Base-by-base conservation (phyloP, 2,329 filamentous ascomycete species). In the Hymenoscyphus infarciens region DNA sequence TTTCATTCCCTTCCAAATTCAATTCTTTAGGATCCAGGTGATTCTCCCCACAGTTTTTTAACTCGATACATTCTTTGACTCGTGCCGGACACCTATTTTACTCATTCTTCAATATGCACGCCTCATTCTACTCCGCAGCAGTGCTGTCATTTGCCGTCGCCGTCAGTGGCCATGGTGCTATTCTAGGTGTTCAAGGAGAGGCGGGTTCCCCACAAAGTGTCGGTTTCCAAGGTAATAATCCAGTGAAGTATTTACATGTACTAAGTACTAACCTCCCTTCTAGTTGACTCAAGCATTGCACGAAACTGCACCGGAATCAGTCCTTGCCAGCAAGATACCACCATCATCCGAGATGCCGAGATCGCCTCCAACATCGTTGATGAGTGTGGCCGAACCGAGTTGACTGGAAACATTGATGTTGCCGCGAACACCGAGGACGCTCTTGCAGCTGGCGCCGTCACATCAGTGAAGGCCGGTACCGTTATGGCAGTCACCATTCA, bases 321-420 rank as follows among this genome's bases (percentile, higher is more conserved):
- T 72, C 86, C 86, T 22, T 88, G 87, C 78, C 85, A 89, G 70
- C 83, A 85, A 66, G 86, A 89, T 63, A 79, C 84, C 11, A 87
- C 84, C 60, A 80, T 87, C 70, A 88, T 89, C 74, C 80, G 81
- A 59, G 83, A 86, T 63, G 80, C 80, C 16, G 79, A 85, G 76
- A 81, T 84, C 68, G 65, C 67, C 6, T 74, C 77, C 60, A 83
- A 83, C 68, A 72, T 81, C 7, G 83, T 84, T 57, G 85, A 84
- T 68, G 79, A 82, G 63, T 89, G 87, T 70, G 87, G 87, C 54
- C 81, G 86, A 64, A 89, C 86, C 8, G 79, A 87, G 72, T 72
- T 83, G 56, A 70, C 77, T 60, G 87, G 87, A 55, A 84, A 82
- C 76, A 88, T 89, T 70, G 83, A 88, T 66, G 78, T 88, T 60